A percentile compares a stretch with the other conserved stretches of the same genome.
Conservation (phyloP, 73 alveolate genomes). For the Effrenium voratum region DNA sequence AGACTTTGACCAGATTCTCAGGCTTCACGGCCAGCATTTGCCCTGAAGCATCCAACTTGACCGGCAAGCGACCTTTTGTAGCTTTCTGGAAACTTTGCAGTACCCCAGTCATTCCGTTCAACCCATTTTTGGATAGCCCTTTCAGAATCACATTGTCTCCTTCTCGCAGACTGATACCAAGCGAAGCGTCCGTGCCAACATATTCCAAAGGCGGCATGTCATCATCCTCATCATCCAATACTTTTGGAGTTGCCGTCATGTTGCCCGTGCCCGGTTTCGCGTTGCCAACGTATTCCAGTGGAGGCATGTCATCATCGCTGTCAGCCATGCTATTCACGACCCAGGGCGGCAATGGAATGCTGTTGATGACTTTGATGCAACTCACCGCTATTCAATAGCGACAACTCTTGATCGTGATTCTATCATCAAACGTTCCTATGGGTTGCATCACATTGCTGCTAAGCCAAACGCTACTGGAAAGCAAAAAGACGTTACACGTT, state of each 20-base stretch:
- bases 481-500: too few species aligned
- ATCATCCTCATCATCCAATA: constrained; percentile 22
- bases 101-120: constrained; percentile 59
- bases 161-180: constrained; percentile 48
- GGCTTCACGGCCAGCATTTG: constrained; percentile 39
- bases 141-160: constrained; percentile 50
- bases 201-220: constrained; percentile 93
- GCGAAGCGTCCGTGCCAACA: constrained; percentile 51
- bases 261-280: background rate
- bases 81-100: constrained; percentile 58
- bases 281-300: constrained; percentile 55
- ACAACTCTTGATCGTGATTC: background rate
- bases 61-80: constrained; percentile 55
- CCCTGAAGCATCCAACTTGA: constrained; percentile 45
- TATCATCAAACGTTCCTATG: background rate
- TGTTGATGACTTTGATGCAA: background rate
- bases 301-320: constrained; percentile 79
- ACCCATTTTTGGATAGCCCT: constrained; percentile 53
- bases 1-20: constrained; percentile 17
- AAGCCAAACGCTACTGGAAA: background rate
- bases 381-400: background rate
- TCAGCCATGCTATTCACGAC: constrained; percentile 39
- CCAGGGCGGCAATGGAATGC: background rate
- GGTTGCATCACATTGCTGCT: background rate
- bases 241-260: background rate